A percentile compares a stretch with the other conserved stretches of the same genome.
Evolutionary conservation across 2,329 filamentous ascomycete genomes (phyloP).

Genomic region (Microdochium nivale): DNA sequence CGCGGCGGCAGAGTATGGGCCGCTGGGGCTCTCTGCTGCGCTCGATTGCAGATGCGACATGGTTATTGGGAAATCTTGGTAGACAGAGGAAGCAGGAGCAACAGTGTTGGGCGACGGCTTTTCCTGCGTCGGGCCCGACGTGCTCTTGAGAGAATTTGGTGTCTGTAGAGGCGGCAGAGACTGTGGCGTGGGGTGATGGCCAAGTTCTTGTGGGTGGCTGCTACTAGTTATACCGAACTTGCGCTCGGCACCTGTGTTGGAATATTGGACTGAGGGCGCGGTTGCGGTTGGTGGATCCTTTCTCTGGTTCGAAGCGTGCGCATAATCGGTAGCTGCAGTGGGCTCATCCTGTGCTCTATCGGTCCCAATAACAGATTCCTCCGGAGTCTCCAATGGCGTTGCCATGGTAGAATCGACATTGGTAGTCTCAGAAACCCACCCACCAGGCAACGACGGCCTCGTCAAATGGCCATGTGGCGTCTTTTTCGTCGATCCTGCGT

Average conservation of each 20-base stretch:
- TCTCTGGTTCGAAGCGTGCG: not conserved
- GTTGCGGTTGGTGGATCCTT: not conserved
- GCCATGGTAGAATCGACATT: conserved; percentile 10
- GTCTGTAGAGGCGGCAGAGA: not conserved
- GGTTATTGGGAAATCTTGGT: not conserved
- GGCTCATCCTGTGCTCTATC: not conserved
- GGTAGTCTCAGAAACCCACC: conserved; percentile 19
- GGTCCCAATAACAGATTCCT: not conserved
- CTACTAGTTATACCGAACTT: not conserved
- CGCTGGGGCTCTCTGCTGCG: not conserved
- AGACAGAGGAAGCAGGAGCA: not conserved
- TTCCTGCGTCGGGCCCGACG: not conserved
- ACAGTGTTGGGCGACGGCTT: not conserved
- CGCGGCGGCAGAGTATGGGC: not conserved
- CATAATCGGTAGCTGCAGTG: not conserved
- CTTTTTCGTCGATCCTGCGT: conserved; percentile 1
- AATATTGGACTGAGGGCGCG: not conserved
- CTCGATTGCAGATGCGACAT: not conserved
- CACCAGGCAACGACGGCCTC: conserved; percentile 18
- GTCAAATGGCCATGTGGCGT: not conserved
- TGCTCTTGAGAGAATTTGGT: not conserved
- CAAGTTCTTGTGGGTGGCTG: not conserved
- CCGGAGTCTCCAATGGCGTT: conserved; percentile 11
- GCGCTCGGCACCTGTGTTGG: not conserved
- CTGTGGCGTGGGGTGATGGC: not conserved